phyloP scores from a whole-genome alignment of 208 protist species.

The Lotmaria passim region DNA sequence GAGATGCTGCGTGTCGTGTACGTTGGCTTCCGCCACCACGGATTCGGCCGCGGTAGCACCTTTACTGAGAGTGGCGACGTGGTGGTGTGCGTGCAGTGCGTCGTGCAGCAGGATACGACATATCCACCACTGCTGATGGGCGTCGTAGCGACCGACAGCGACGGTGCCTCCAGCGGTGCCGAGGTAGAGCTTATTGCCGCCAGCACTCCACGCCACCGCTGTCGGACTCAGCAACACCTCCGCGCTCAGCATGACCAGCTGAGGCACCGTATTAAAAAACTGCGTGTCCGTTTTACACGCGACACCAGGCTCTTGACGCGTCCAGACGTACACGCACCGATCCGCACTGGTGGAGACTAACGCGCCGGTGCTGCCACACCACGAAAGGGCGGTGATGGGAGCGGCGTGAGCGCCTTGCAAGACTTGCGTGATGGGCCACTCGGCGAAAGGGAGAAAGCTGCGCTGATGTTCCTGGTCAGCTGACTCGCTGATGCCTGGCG shows the following conservation, averaged over 20 bases:
- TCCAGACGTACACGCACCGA: conserved; percentile 29
- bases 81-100: not conserved
- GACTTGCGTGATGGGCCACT: conserved; percentile 20
- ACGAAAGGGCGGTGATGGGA: conserved; percentile 27
- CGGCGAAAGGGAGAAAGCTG: conserved; percentile 1
- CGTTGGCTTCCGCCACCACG: too few relatives aligned
- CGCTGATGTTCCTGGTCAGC: not conserved
- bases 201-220: conserved; percentile 46
- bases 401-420: conserved; percentile 13
- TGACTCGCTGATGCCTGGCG: not conserved
- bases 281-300: not conserved
- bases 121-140: conserved; percentile 59
- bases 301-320: not conserved
- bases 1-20: not conserved
- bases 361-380: conserved; percentile 20
- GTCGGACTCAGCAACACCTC: conserved; percentile 47
- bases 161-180: conserved; percentile 54
- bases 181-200: conserved; percentile 59
- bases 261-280: conserved; percentile 19
- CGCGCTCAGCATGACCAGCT: conserved; percentile 45
- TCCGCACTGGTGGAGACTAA: conserved; percentile 23
- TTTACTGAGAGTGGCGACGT: not conserved
- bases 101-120: conserved; percentile 39
- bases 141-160: conserved; percentile 65
- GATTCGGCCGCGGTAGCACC: too few relatives aligned